Evolutionary conservation across 495 filamentous ascomycete genomes (phyloP).

Genomic region (Margaritispora aquatica): DNA sequence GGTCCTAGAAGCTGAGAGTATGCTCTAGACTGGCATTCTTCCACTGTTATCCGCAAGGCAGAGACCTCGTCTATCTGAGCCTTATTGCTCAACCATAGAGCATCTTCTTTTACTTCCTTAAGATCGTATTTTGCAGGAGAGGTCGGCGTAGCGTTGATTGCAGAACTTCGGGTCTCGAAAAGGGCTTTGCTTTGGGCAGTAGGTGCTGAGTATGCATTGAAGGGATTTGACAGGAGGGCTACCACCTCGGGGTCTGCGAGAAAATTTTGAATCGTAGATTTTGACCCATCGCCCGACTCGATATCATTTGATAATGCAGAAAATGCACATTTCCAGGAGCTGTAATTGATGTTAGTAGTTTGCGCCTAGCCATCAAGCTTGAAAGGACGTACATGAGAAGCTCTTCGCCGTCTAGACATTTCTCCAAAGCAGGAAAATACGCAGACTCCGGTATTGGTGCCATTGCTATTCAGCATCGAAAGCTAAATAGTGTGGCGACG

Average conservation of each 20-base stretch:
- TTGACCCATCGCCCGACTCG: conserved; percentile 29
- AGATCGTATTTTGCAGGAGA: conserved; percentile 64
- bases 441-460: conserved; percentile 50
- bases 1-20: conserved; percentile 55
- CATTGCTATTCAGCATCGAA: conserved; percentile 61
- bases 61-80: conserved; percentile 73
- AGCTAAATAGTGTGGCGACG: conserved; percentile 23
- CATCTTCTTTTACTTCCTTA: conserved; percentile 77
- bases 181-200: conserved; percentile 54
- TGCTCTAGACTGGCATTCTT: conserved; percentile 79
- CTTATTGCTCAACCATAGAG: conserved; percentile 74
- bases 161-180: conserved; percentile 83
- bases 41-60: conserved; percentile 70
- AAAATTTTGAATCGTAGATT: conserved; percentile 50
- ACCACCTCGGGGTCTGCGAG: conserved; percentile 60
- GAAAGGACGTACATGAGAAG: conserved; percentile 48
- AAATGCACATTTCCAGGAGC: conserved; percentile 71
- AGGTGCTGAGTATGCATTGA: conserved; percentile 54
- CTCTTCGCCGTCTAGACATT: conserved; percentile 51
- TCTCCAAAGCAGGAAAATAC: conserved; percentile 60
- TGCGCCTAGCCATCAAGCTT: neutral
- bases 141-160: conserved; percentile 77
- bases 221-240: conserved; percentile 56
- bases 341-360: conserved; percentile 9
- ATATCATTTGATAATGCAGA: conserved; percentile 41